Conservation (phyloP, 495 filamentous ascomycete species). For the Daldinia grandis region DNA sequence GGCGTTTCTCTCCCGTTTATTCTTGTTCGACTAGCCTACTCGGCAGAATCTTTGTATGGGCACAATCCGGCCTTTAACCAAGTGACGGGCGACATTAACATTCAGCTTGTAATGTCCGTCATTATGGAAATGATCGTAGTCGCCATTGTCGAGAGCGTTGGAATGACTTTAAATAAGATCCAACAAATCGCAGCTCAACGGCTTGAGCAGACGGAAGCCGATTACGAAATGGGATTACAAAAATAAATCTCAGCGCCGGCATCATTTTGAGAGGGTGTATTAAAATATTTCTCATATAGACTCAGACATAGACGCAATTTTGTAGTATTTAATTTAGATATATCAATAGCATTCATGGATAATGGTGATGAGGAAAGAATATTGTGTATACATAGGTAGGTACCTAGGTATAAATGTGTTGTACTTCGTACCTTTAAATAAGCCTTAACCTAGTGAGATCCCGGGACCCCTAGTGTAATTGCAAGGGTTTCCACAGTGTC, state of each 20-base stretch:
- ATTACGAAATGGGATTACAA: background rate
- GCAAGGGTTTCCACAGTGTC: background rate
- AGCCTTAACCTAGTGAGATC: background rate
- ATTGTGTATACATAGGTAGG: too few species aligned
- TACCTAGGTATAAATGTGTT: too few species aligned
- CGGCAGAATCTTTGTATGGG: conserved; percentile 39
- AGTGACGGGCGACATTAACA: conserved; percentile 37
- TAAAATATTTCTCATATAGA: background rate
- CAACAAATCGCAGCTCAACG: background rate
- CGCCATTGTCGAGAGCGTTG: conserved; percentile 44
- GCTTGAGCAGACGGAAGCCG: background rate
- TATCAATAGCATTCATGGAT: background rate
- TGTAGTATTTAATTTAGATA: background rate
- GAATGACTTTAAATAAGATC: conserved; percentile 42
- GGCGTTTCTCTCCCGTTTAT: conserved; percentile 49
- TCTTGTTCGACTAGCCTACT: conserved; percentile 50
- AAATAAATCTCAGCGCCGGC: background rate
- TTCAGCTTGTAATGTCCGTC: conserved; percentile 48
- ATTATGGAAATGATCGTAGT: conserved; percentile 52
- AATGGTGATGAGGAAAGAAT: background rate
- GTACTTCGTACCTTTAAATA: background rate
- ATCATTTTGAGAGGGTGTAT: background rate
- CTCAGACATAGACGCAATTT: background rate
- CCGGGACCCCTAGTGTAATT: background rate
- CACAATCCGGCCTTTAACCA: conserved; percentile 41